These are phyloP conservation scores for Collybia nuda DNA, from an alignment of 768 basidiomycete genomes.

Conservation along the genomic window DNA sequence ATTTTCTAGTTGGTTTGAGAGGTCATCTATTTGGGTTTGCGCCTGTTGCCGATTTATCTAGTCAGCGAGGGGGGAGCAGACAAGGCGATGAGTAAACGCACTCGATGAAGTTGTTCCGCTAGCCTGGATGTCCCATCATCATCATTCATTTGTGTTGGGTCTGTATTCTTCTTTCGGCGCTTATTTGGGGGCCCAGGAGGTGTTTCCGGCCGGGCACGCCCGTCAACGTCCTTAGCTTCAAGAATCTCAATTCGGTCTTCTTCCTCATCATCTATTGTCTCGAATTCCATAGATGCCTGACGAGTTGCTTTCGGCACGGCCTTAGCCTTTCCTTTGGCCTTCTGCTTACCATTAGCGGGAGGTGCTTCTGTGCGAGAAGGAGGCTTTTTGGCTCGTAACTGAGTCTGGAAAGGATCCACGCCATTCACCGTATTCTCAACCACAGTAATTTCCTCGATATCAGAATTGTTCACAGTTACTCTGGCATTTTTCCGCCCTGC, in stretches of 20 bases:
- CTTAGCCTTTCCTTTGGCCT: conserved; percentile 33
- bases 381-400: conserved; percentile 3
- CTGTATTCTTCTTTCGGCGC: conserved; percentile 3
- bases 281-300: conserved; percentile 20
- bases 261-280: conserved; percentile 16
- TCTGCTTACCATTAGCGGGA: conserved; percentile 17
- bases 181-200: conserved; percentile 10
- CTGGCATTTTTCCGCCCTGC: conserved; percentile 11
- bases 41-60: conserved; percentile 23
- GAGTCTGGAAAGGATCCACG: background rate
- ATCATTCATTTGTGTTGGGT: conserved; percentile 1
- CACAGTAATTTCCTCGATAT: conserved; percentile 12
- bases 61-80: background rate
- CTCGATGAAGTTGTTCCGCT: conserved; percentile 24
- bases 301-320: conserved; percentile 20
- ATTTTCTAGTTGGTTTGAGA: conserved; percentile 60
- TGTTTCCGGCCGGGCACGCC: background rate
- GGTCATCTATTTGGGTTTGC: conserved; percentile 40
- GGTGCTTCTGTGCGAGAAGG: conserved; percentile 5
- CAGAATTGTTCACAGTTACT: conserved; percentile 9
- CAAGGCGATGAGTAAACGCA: conserved; percentile 8
- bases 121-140: conserved; percentile 14
- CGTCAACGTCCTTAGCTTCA: conserved; percentile 12
- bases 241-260: conserved; percentile 15
- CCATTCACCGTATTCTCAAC: conserved; percentile 4